Percentiles rank a stretch among this genome's conserved stretches.
Evolutionary conservation across 495 filamentous ascomycete species (phyloP).

Genomic region (Hyaloscypha bicolor): DNA sequence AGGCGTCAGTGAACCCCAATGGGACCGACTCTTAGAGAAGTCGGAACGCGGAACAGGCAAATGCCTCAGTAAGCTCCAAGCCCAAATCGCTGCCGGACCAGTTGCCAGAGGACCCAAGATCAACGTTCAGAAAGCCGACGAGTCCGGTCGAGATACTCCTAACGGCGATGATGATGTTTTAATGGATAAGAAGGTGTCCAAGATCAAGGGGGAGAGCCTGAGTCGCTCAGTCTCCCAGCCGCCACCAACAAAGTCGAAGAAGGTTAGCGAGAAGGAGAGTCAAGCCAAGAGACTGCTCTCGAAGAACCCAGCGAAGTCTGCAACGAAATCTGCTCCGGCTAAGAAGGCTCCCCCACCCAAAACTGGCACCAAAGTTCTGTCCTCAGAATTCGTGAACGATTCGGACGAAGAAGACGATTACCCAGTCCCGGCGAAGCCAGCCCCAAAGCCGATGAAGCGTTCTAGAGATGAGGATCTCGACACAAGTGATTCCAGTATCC

Average conservation of each 20-base stretch:
- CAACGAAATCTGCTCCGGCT: constrained; percentile 41
- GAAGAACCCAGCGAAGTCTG: constrained; percentile 51
- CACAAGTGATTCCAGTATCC: constrained; percentile 30
- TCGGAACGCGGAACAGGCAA: constrained; percentile 80
- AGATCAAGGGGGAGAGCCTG: constrained; percentile 53
- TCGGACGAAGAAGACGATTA: constrained; percentile 72
- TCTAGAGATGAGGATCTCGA: constrained; percentile 31
- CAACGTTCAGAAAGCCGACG: constrained; percentile 58
- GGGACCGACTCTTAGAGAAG: constrained; percentile 76
- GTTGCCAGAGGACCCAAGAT: constrained; percentile 57
- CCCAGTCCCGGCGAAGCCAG: constrained; percentile 39
- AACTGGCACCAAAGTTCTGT: constrained; percentile 58
- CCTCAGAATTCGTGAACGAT: constrained; percentile 73
- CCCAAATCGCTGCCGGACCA: constrained; percentile 60
- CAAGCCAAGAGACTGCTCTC: constrained; percentile 62
- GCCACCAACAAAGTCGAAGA: constrained; percentile 53
- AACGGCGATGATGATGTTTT: constrained; percentile 52
- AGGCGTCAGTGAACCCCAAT: constrained; percentile 69
- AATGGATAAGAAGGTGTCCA: constrained; percentile 45
- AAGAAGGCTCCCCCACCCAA: constrained; percentile 58
- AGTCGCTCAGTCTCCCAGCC: constrained; percentile 56
- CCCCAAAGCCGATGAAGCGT: constrained; percentile 36
- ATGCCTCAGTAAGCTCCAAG: constrained; percentile 71
- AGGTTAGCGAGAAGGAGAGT: constrained; percentile 60
- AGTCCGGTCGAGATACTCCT: constrained; percentile 40